Evolutionary conservation across 768 basidiomycete genomes (phyloP).

Genomic region (Mycena crocata): DNA sequence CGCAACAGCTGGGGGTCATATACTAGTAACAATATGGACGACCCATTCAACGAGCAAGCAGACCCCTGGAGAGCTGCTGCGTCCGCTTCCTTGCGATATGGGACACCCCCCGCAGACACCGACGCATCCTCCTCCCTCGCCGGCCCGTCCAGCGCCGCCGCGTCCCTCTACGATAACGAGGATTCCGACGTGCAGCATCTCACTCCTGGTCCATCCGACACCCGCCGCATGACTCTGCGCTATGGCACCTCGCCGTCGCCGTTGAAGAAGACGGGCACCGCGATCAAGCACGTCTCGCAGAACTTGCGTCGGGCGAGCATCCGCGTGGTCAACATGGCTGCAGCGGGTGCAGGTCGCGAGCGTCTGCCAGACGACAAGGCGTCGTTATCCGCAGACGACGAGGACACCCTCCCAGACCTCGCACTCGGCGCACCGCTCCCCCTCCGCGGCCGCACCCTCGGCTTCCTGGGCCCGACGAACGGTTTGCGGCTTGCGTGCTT

Average conservation of each 20-base stretch:
- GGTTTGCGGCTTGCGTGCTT: conserved; percentile 72
- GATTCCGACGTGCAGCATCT: conserved; percentile 70
- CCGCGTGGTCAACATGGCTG: conserved; percentile 86
- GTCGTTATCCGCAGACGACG: no score
- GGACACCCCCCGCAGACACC: conserved; percentile 45
- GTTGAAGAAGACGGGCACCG: conserved; percentile 69
- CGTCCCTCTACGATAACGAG: conserved; percentile 60
- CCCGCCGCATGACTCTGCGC: conserved; percentile 53
- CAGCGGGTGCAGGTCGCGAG: conserved; percentile 63
- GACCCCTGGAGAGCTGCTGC: conserved; percentile 46
- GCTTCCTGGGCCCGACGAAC: conserved; percentile 79
- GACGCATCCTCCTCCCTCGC: conserved; percentile 54
- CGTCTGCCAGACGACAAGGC: conserved; percentile 60
- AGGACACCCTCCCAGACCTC: conserved; percentile 56
- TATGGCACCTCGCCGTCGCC: conserved; percentile 70
- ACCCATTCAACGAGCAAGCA: conserved; percentile 59
- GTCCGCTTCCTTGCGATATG: conserved; percentile 44
- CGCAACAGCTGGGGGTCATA: conserved; percentile 35
- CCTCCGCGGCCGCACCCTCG: conserved; percentile 83
- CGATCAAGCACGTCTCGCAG: conserved; percentile 67
- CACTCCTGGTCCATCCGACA: conserved; percentile 51
- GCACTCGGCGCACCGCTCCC: conserved; percentile 57
- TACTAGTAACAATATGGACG: no score
- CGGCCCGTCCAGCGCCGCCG: conserved; percentile 63
- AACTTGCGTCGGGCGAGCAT: conserved; percentile 73